Conservation (phyloP, 352 stramenopile species). For the Globisporangium radiosum region DNA sequence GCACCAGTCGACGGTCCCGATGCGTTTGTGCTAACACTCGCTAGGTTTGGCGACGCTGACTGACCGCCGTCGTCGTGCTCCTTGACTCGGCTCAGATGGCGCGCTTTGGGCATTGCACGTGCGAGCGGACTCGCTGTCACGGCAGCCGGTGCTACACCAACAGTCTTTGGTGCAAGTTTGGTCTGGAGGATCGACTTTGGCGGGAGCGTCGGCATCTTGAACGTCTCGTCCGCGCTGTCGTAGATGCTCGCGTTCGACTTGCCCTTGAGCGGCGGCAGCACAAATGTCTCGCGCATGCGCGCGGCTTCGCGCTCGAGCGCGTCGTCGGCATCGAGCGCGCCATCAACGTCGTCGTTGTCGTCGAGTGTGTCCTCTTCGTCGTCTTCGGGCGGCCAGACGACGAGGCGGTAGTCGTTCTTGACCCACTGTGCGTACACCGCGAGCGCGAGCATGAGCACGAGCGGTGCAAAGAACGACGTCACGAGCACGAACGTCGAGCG, state of each 20-base stretch:
- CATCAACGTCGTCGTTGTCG: constrained; percentile 77
- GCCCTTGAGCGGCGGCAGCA: constrained; percentile 65
- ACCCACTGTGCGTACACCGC: constrained; percentile 71
- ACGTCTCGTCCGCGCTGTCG: constrained; percentile 51
- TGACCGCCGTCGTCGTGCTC: background rate
- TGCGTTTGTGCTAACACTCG: background rate
- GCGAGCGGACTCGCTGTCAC: background rate
- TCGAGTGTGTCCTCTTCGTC: constrained; percentile 75
- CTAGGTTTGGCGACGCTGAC: background rate
- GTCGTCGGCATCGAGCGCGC: constrained; percentile 60
- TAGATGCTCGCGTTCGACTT: constrained; percentile 50
- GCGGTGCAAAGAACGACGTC: constrained; percentile 61
- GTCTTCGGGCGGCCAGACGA: constrained; percentile 77
- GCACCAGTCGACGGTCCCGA: background rate
- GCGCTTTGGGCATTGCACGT: constrained; percentile 2
- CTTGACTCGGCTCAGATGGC: constrained; percentile 4
- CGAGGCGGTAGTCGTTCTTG: constrained; percentile 79
- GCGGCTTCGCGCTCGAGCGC: constrained; percentile 71
- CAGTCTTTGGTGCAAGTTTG: constrained; percentile 8
- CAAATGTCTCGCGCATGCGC: constrained; percentile 70
- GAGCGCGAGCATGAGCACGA: constrained; percentile 73
- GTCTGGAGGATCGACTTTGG: constrained; percentile 32
- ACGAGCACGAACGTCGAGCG: constrained; percentile 74
- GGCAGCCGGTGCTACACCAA: background rate
- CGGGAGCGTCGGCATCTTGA: constrained; percentile 76